These are phyloP conservation scores for Peronospora destructor DNA, from an alignment of 352 stramenopile genomes.

Conservation along the genomic window DNA sequence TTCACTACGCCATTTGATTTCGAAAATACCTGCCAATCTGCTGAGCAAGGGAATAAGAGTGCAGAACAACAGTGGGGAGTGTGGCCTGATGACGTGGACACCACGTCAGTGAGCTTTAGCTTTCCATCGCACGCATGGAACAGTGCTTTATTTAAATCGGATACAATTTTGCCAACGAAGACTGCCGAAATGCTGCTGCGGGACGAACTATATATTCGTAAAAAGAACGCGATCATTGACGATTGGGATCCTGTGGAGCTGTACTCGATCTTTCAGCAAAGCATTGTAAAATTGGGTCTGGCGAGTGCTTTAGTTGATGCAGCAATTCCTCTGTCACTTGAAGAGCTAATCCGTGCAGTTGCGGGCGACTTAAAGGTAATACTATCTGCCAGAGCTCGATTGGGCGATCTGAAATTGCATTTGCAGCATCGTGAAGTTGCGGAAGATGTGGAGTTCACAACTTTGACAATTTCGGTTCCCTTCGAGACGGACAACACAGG, in stretches of 20 bases:
- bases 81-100: constrained; percentile 32
- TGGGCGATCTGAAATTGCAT: constrained; percentile 16
- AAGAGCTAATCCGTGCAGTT: constrained; percentile 15
- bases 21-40: constrained; percentile 16
- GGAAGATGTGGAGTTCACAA: constrained; percentile 23
- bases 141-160: constrained; percentile 12
- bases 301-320: background rate
- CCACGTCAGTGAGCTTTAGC: constrained; percentile 32
- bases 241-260: constrained; percentile 18
- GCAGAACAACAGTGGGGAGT: constrained; percentile 17
- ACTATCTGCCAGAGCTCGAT: constrained; percentile 4
- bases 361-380: constrained; percentile 12
- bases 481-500: constrained; percentile 10
- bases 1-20: constrained; percentile 23
- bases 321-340: constrained; percentile 7
- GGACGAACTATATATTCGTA: constrained; percentile 14
- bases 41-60: constrained; percentile 1
- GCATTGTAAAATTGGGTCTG: constrained; percentile 10
- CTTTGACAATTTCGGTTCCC: constrained; percentile 18
- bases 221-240: constrained; percentile 9
- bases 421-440: constrained; percentile 12
- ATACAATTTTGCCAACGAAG: constrained; percentile 1
- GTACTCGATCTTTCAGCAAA: constrained; percentile 22
- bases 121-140: constrained; percentile 33
- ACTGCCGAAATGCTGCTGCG: constrained; percentile 18